Conservation (phyloP, 768 basidiomycete species). For the Kockovaella imperatae region DNA sequence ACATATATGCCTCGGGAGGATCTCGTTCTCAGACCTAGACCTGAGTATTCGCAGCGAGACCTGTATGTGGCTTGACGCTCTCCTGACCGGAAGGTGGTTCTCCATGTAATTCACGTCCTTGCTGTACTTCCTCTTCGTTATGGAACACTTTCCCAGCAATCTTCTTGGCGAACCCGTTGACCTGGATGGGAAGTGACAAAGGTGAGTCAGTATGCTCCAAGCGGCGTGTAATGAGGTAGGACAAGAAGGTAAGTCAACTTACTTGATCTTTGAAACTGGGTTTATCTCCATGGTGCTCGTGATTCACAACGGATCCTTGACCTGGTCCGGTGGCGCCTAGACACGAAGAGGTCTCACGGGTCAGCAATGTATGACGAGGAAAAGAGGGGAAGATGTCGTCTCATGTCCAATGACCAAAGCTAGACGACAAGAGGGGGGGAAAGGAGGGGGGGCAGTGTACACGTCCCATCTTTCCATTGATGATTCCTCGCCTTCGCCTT, state of each 20-base stretch:
- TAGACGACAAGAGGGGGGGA: not conserved
- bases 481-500: too few species aligned
- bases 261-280: slow-evolving; percentile 38
- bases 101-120: too few species aligned
- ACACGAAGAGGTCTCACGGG: not conserved
- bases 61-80: too few species aligned
- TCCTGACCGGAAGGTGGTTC: too few species aligned
- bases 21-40: too few species aligned
- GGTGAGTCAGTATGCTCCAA: not conserved
- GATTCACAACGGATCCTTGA: slow-evolving; percentile 15
- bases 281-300: slow-evolving; percentile 12
- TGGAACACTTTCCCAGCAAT: slow-evolving; percentile 28
- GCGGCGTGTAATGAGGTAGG: not conserved
- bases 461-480: too few species aligned
- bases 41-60: too few species aligned
- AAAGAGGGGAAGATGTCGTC: not conserved
- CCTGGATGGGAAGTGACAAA: slow-evolving; percentile 11
- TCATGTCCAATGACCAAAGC: too few species aligned
- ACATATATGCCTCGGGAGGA: too few species aligned
- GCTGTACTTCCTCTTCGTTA: slow-evolving; percentile 29
- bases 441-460: not conserved
- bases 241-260: slow-evolving; percentile 7
- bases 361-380: not conserved
- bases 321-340: slow-evolving; percentile 35
- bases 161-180: slow-evolving; percentile 39